phyloP scores from a whole-genome alignment of 108 stramenopile species.

The Asterionellopsis glacialis region DNA sequence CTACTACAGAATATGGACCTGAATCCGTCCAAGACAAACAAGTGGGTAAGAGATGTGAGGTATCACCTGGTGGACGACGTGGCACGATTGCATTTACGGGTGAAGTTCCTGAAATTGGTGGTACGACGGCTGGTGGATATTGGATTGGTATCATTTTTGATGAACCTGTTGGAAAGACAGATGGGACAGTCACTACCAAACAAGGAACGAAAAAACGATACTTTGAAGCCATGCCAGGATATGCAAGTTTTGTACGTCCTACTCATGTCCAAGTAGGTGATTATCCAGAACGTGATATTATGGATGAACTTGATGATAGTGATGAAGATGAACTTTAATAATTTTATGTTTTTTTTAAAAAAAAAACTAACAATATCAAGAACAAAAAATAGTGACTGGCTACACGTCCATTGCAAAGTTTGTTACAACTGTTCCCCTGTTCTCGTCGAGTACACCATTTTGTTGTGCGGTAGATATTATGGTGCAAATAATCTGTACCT shows the following conservation, averaged over 20 bases:
- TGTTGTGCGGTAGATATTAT: no score
- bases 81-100: conserved; percentile 85
- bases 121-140: conserved; percentile 54
- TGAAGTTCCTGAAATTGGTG: conserved; percentile 61
- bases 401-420: no score
- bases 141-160: conserved; percentile 95
- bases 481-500: no score
- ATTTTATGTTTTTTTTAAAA: no score
- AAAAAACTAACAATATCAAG: no score
- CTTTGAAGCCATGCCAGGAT: conserved; percentile 59
- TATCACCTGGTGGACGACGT: conserved; percentile 84
- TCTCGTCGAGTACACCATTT: no score
- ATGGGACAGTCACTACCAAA: conserved; percentile 69
- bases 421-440: no score
- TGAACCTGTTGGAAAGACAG: conserved; percentile 89
- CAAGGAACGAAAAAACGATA: conserved; percentile 50
- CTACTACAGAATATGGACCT: conserved; percentile 14
- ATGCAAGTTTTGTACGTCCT: conserved; percentile 74
- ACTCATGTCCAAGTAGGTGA: conserved; percentile 78
- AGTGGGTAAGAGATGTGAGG: conserved; percentile 87
- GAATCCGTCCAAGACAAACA: conserved; percentile 50
- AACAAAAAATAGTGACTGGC: no score
- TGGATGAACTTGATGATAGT: conserved; percentile 51
- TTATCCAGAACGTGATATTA: conserved; percentile 77
- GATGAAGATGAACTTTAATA: not conserved